Evolutionary conservation across 495 filamentous ascomycete species (phyloP).

Genomic region (Hypoxylon subgilvum): DNA sequence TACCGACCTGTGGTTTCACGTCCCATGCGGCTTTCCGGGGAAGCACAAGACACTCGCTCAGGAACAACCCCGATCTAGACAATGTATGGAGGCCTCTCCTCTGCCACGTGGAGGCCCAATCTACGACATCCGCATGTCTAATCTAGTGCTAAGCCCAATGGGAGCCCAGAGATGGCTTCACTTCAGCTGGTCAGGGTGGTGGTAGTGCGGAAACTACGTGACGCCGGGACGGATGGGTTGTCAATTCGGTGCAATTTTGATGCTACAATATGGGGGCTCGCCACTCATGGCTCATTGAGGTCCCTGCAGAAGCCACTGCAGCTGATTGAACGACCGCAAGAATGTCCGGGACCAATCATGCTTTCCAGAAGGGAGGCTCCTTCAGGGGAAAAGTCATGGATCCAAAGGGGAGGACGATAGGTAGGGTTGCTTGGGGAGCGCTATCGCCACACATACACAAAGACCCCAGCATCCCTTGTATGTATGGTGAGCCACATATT

Average conservation of each 20-base stretch:
- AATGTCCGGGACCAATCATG: slow-evolving; percentile 15
- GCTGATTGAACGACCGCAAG: slow-evolving; percentile 11
- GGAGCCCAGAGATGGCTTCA: slow-evolving; percentile 5
- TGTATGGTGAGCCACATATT: slow-evolving; percentile 29
- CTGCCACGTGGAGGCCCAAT: slow-evolving; percentile 31
- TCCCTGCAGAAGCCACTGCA: slow-evolving; percentile 25
- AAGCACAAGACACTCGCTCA: slow-evolving; percentile 11
- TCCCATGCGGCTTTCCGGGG: slow-evolving; percentile 29
- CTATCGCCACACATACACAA: slow-evolving; percentile 26
- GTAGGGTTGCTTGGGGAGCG: neutral
- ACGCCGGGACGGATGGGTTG: slow-evolving; percentile 9
- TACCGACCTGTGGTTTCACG: slow-evolving; percentile 19
- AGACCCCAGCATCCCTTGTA: slow-evolving; percentile 9
- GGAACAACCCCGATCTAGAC: slow-evolving; percentile 32
- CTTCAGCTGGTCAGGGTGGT: slow-evolving; percentile 35
- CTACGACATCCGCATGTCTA: slow-evolving; percentile 39
- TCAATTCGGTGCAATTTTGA: slow-evolving; percentile 23
- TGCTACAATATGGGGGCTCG: slow-evolving; percentile 7
- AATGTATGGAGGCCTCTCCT: slow-evolving; percentile 21
- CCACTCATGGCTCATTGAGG: slow-evolving; percentile 19
- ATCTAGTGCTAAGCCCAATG: slow-evolving; percentile 28
- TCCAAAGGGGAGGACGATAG: neutral
- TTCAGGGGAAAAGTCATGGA: slow-evolving; percentile 13
- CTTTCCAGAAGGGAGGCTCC: neutral
- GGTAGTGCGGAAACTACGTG: slow-evolving; percentile 11